Evolutionary conservation across 2,329 filamentous ascomycete species (phyloP), one percentile per base, ranked within the genome.

Genomic region (Apiospora hydei): DNA sequence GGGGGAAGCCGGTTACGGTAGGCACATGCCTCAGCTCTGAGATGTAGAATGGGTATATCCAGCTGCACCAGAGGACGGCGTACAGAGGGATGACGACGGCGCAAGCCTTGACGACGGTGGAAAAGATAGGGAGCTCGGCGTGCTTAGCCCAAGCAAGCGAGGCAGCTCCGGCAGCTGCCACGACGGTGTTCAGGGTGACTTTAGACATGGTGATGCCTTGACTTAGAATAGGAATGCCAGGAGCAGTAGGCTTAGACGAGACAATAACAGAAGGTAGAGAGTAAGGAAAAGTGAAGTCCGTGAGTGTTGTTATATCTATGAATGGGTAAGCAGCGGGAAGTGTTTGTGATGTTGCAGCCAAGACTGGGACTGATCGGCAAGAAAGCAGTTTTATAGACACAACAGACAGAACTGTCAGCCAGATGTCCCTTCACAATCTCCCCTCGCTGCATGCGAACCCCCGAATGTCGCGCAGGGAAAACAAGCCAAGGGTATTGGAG

Each of bases 11-110:
- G 0, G 79, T 77, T 1, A 84, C 83, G 0, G 84, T 85, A 0
- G 84, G 84, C 30, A 86, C 75, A 71, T 84, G 80, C 53, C 83
- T 79, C 18, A 86, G 78, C 41, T 83, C 81, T 2, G 84, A 85
- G 21, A 85, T 73, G 72, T 84, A 83, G 71, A 80, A 79, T 1
- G 84, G 84, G 70, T 82, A 85, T 67, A 86, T 79, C 74, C 77
- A 83, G 49, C 79, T 80, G 61, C 77, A 72, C 77, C 82, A 84
- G 34, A 83, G 67, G 21, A 80, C 26, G 41, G 79, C 70, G 71
- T 83, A 83, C 16, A 79, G 34, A 24, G 78, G 76, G 46, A 80
- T 69, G 7, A 74, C 74, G 11, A 71, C 71, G 10, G 74, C 73
- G 26, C 76, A 47, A 14, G 77, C 73, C 4, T 67, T 51, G 3